Conservation (phyloP, 768 basidiomycete genomes). For the Serendipita sp. region DNA sequence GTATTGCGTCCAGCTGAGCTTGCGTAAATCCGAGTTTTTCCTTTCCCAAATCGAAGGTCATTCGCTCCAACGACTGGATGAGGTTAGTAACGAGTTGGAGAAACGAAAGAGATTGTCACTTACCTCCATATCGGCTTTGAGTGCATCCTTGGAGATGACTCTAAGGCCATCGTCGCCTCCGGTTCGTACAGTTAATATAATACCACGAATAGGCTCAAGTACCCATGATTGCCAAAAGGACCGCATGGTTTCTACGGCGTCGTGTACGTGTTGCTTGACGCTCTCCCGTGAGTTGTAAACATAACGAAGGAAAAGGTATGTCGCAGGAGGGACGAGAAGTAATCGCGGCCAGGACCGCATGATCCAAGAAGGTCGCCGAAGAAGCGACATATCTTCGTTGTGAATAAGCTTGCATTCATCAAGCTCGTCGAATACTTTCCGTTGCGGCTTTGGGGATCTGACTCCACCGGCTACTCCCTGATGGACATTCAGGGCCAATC, state of each 20-base stretch:
- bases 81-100: neutral
- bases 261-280: slow-evolving; percentile 37
- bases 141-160: slow-evolving; percentile 65
- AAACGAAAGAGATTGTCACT: slow-evolving; percentile 12
- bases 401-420: slow-evolving; percentile 18
- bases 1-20: slow-evolving; percentile 47
- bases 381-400: slow-evolving; percentile 21
- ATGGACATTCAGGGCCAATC: slow-evolving; percentile 7
- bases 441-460: slow-evolving; percentile 10
- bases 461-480: neutral
- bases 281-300: slow-evolving; percentile 45
- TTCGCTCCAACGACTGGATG: slow-evolving; percentile 71
- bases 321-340: slow-evolving; percentile 55
- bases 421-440: slow-evolving; percentile 10
- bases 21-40: slow-evolving; percentile 58
- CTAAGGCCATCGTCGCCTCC: slow-evolving; percentile 54
- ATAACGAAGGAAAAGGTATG: slow-evolving; percentile 32
- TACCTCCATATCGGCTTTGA: slow-evolving; percentile 74
- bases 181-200: slow-evolving; percentile 66
- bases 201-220: slow-evolving; percentile 66
- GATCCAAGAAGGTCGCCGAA: slow-evolving; percentile 51
- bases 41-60: slow-evolving; percentile 70
- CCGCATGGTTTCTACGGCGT: slow-evolving; percentile 45
- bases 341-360: slow-evolving; percentile 70
- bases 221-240: slow-evolving; percentile 75